Evolutionary conservation across 1,284 basidiomycete genomes (phyloP).

Genomic region (Volvariella surrecta): DNA sequence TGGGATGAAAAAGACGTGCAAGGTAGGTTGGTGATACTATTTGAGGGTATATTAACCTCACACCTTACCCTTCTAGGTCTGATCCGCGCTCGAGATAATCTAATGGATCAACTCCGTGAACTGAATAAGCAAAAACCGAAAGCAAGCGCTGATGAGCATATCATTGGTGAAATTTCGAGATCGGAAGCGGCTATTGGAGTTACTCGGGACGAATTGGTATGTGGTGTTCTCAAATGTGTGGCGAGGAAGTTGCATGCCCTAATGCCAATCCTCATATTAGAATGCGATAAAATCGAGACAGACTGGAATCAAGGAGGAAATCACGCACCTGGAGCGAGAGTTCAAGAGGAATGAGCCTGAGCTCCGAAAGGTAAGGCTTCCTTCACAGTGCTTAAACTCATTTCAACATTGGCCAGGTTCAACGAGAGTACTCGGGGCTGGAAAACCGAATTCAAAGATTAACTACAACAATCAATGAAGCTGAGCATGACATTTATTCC

Average conservation of each 20-base stretch:
- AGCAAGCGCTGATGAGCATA: conserved; percentile 73
- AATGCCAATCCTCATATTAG: conserved; percentile 19
- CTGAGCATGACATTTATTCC: conserved; percentile 78
- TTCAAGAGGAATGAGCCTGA: conserved; percentile 62
- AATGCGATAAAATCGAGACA: conserved; percentile 60
- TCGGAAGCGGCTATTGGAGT: conserved; percentile 71
- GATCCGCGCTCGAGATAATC: conserved; percentile 63
- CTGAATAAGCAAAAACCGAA: conserved; percentile 77
- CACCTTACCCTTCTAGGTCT: conserved; percentile 46
- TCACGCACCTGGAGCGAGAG: conserved; percentile 69
- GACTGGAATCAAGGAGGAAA: conserved; percentile 68
- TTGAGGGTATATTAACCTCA: background rate
- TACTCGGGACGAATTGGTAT: conserved; percentile 77
- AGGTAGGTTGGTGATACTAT: conserved; percentile 37
- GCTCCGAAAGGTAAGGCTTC: conserved; percentile 45
- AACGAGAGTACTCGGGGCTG: conserved; percentile 42
- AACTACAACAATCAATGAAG: conserved; percentile 55
- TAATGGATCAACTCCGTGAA: conserved; percentile 76
- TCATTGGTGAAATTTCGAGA: conserved; percentile 71
- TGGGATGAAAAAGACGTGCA: conserved; percentile 94
- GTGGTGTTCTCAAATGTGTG: conserved; percentile 13
- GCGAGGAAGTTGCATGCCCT: too few relatives aligned
- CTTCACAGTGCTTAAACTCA: background rate
- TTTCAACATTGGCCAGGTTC: conserved; percentile 32
- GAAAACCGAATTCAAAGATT: conserved; percentile 51